A percentile compares a stretch with the other conserved stretches of the same genome.
Evolutionary conservation across 495 filamentous ascomycete species (phyloP).

Genomic region (Neurospora sublineolata): DNA sequence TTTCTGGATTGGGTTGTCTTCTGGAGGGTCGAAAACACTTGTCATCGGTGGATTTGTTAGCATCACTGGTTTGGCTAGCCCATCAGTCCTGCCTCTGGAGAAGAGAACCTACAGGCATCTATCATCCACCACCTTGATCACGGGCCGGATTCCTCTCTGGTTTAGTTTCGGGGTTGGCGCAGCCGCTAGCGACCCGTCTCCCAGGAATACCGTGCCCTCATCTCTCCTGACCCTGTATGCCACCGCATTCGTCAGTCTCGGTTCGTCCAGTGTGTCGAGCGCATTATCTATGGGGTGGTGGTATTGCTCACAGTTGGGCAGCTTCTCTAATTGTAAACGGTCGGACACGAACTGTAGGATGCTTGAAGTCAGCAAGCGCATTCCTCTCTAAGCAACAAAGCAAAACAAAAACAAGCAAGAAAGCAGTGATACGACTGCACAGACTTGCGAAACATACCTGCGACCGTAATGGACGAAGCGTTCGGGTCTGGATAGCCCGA

Average conservation of each 20-base stretch:
- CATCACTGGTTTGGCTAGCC: not conserved
- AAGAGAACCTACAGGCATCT: slow-evolving; percentile 68
- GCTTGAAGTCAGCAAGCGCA: slow-evolving; percentile 3
- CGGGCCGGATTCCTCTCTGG: slow-evolving; percentile 74
- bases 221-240: slow-evolving; percentile 56
- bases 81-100: not conserved
- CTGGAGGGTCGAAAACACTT: slow-evolving; percentile 94
- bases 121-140: slow-evolving; percentile 95
- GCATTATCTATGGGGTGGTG: not conserved
- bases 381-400: not conserved
- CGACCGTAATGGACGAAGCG: slow-evolving; percentile 49
- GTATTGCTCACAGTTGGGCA: slow-evolving; percentile 44
- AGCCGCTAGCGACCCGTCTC: slow-evolving; percentile 83
- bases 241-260: slow-evolving; percentile 8
- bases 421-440: not conserved
- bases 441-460: slow-evolving; percentile 29
- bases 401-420: not conserved
- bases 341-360: slow-evolving; percentile 67
- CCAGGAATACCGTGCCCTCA: slow-evolving; percentile 82
- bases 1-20: slow-evolving; percentile 88
- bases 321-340: slow-evolving; percentile 80
- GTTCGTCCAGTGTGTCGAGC: not conserved
- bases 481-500: slow-evolving; percentile 22
- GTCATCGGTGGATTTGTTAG: slow-evolving; percentile 2
- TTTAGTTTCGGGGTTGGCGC: slow-evolving; percentile 73